Conservation (phyloP, 441 rosid genomes). For the Adansonia grandidieri region DNA sequence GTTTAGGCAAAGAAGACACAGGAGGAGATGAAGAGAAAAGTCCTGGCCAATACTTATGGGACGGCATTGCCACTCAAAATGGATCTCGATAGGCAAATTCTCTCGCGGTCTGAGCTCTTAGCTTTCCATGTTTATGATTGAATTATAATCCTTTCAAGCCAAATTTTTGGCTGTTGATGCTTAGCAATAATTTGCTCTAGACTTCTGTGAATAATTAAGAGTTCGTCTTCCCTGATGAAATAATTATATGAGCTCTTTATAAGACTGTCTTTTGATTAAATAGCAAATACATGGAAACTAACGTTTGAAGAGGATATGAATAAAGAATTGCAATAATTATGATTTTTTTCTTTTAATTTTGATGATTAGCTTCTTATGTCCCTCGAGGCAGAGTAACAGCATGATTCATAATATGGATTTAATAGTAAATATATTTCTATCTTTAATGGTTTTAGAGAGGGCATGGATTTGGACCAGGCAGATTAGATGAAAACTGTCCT, state of each 20-base stretch:
- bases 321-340: background rate
- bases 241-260: background rate
- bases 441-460: background rate
- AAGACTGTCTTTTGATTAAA: background rate
- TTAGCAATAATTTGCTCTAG: background rate
- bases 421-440: too few species aligned
- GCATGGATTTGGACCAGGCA: background rate
- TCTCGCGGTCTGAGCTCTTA: conserved; percentile 1
- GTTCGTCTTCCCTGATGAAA: background rate
- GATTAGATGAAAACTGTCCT: background rate
- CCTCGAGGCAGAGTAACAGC: too few species aligned
- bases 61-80: conserved; percentile 78
- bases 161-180: background rate
- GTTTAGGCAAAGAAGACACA: background rate
- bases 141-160: conserved; percentile 10
- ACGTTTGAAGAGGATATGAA: background rate
- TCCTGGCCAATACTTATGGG: conserved; percentile 34
- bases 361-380: background rate
- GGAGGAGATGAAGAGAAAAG: conserved; percentile 52
- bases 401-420: too few species aligned
- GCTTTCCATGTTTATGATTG: background rate
- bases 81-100: conserved; percentile 86
- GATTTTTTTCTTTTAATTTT: background rate
- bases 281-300: background rate
- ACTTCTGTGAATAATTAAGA: conserved; percentile 1